These are phyloP conservation scores for Sclerotinia glacialis DNA, from an alignment of 2,329 filamentous ascomycete genomes.

Conservation along the genomic window DNA sequence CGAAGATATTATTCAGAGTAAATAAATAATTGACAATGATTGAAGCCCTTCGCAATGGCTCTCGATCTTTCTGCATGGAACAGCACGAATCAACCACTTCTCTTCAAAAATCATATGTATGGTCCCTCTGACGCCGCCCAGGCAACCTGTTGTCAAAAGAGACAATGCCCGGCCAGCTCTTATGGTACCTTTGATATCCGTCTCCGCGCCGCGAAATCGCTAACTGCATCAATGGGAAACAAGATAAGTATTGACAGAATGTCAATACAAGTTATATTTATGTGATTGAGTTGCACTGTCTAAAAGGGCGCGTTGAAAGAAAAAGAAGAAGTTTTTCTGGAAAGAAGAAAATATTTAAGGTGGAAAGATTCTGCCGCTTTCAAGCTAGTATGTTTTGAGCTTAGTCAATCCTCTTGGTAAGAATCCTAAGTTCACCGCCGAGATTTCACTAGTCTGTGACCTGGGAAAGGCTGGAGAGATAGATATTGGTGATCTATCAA, in stretches of 20 bases:
- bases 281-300: conserved; percentile 80
- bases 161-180: conserved; percentile 55
- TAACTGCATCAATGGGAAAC: conserved; percentile 58
- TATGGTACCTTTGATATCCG: conserved; percentile 51
- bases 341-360: conserved; percentile 16
- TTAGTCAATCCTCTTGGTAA: background rate
- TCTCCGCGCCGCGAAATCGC: conserved; percentile 61
- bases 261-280: conserved; percentile 54
- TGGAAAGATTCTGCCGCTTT: background rate
- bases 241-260: conserved; percentile 65
- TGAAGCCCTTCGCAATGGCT: background rate
- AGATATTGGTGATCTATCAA: background rate
- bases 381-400: background rate
- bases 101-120: conserved; percentile 49
- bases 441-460: conserved; percentile 10
- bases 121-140: conserved; percentile 83
- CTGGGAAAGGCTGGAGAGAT: conserved; percentile 4
- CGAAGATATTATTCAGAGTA: background rate
- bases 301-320: conserved; percentile 67
- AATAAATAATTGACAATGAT: background rate
- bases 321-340: conserved; percentile 29
- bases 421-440: background rate
- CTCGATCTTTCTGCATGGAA: background rate
- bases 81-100: background rate
- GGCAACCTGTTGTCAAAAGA: conserved; percentile 53